Conservation (phyloP, 441 rosid genomes). For the Capsella rubella region DNA sequence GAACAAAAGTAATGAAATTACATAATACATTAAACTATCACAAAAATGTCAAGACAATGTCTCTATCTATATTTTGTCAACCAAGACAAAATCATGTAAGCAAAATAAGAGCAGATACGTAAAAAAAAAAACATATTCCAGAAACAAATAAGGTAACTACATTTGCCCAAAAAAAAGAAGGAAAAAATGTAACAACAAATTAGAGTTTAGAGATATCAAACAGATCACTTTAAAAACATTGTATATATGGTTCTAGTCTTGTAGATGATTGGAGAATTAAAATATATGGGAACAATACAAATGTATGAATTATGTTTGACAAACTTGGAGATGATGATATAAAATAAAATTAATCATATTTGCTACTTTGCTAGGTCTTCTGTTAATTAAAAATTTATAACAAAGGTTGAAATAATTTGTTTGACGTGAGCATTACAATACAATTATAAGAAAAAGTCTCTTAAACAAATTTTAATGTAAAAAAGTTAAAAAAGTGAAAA, state of each 20-base stretch:
- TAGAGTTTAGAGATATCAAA: not conserved
- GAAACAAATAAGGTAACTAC: not conserved
- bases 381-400: not conserved
- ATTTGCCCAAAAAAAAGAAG: not conserved
- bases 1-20: not conserved
- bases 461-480: no score
- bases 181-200: not conserved
- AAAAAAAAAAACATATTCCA: not conserved
- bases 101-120: not conserved
- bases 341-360: not conserved
- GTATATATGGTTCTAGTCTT: not conserved
- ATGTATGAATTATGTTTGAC: not conserved
- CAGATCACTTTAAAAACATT: not conserved
- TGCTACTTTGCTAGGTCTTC: not conserved
- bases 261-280: not conserved
- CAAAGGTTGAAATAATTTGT: not conserved
- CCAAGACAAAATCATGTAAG: conserved; percentile 20
- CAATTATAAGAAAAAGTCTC: not conserved
- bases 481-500: no score
- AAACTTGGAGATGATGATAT: not conserved
- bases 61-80: not conserved
- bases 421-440: not conserved
- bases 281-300: not conserved
- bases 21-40: conserved; percentile 7
- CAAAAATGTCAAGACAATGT: conserved; percentile 17